Evolutionary conservation across 2,329 filamentous ascomycete genomes (phyloP).

Genomic region (Lasiodiplodia hormozganensis): DNA sequence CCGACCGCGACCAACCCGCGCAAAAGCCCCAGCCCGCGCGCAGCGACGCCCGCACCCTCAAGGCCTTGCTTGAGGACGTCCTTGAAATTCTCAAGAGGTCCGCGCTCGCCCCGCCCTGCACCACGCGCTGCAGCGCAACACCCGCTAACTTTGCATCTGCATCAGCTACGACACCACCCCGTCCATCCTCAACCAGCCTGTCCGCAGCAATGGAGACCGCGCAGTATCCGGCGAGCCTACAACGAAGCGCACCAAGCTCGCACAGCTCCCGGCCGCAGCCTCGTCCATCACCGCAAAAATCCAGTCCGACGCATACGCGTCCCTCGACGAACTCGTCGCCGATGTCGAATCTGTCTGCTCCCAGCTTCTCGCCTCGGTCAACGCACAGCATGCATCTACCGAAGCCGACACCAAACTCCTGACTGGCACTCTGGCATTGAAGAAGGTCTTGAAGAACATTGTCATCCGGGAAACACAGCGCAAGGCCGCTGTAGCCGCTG

Average conservation of each 20-base stretch:
- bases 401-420: conserved; percentile 42
- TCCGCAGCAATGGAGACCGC: conserved; percentile 41
- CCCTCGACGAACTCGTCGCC: conserved; percentile 50
- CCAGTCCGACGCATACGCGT: conserved; percentile 47
- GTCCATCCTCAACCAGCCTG: conserved; percentile 52
- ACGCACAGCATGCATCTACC: conserved; percentile 37
- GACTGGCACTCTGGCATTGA: conserved; percentile 43
- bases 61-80: conserved; percentile 48
- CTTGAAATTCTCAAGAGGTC: conserved; percentile 51
- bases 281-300: conserved; percentile 49
- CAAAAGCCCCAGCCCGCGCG: conserved; percentile 32
- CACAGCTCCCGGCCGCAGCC: conserved; percentile 35
- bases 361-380: conserved; percentile 46
- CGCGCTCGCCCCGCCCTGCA: conserved; percentile 14
- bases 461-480: conserved; percentile 41
- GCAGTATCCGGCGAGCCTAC: conserved; percentile 49
- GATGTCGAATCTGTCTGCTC: conserved; percentile 52
- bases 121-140: conserved; percentile 5
- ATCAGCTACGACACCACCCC: conserved; percentile 52
- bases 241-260: conserved; percentile 54
- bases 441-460: conserved; percentile 40
- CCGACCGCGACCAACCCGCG: conserved; percentile 39
- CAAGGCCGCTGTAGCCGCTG: conserved; percentile 9
- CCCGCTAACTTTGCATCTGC: conserved; percentile 28
- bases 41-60: conserved; percentile 34